These are phyloP conservation scores for Pleurostoma richardsiae DNA, from an alignment of 2,329 filamentous ascomycete genomes.

Conservation along the genomic window DNA sequence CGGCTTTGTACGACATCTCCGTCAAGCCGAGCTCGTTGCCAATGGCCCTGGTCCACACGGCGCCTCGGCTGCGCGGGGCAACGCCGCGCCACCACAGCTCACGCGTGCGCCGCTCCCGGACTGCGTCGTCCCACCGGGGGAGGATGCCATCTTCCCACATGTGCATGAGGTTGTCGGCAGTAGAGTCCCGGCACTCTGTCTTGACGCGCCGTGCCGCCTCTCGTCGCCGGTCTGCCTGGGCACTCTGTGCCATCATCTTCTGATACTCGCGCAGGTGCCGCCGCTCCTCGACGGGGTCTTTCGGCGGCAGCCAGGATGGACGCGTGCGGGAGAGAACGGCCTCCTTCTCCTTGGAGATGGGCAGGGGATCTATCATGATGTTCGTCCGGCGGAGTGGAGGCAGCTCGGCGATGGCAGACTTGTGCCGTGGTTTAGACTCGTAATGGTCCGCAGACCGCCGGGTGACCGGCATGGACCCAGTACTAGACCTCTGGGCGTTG, in stretches of 20 bases:
- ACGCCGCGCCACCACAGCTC: slow-evolving; percentile 83
- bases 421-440: slow-evolving; percentile 50
- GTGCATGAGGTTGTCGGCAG: slow-evolving; percentile 47
- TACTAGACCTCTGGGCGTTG: slow-evolving; percentile 29
- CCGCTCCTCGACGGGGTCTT: slow-evolving; percentile 85
- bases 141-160: slow-evolving; percentile 75
- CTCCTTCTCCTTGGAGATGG: slow-evolving; percentile 82
- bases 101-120: slow-evolving; percentile 62
- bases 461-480: slow-evolving; percentile 25
- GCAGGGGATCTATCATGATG: slow-evolving; percentile 79
- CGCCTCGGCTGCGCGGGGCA: slow-evolving; percentile 62
- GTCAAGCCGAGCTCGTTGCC: slow-evolving; percentile 69
- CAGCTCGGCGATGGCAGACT: slow-evolving; percentile 63
- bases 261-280: slow-evolving; percentile 83
- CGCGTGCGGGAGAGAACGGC: slow-evolving; percentile 75
- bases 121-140: slow-evolving; percentile 69
- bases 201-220: slow-evolving; percentile 47
- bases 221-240: slow-evolving; percentile 54
- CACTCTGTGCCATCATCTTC: slow-evolving; percentile 68
- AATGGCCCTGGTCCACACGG: slow-evolving; percentile 66
- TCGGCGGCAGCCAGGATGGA: slow-evolving; percentile 80
- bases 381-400: slow-evolving; percentile 68
- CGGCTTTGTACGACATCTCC: slow-evolving; percentile 63
- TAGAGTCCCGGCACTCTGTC: slow-evolving; percentile 48
- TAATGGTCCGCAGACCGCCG: slow-evolving; percentile 26